Evolutionary conservation across 305 asterid genomes (phyloP).

Genomic region (Solanum aculeatissimum): DNA sequence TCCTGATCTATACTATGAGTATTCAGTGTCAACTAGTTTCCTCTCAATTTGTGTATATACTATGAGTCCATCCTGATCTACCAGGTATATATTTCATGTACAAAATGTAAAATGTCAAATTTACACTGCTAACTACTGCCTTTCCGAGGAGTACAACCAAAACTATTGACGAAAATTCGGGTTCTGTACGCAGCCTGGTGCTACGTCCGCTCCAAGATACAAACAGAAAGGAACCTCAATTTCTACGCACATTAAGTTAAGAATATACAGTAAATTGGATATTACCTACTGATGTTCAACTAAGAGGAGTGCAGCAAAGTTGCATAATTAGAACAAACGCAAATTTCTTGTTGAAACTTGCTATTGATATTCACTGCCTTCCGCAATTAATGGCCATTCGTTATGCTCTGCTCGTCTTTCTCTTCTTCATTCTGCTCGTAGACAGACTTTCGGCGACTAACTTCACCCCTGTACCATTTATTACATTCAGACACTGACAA

Average conservation of each 20-base stretch:
- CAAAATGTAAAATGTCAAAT: neutral
- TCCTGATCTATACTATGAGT: neutral
- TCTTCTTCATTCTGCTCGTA: constrained; percentile 31
- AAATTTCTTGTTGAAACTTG: neutral
- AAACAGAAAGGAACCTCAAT: neutral
- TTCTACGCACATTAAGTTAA: neutral
- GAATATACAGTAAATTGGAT: neutral
- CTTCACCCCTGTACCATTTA: constrained; percentile 46
- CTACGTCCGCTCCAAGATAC: neutral
- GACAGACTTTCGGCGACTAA: constrained; percentile 16
- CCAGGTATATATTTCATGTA: neutral
- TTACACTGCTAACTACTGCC: neutral
- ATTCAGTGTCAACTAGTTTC: neutral
- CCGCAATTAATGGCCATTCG: constrained; percentile 26
- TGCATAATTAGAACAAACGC: neutral
- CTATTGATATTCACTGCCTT: neutral
- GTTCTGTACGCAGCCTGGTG: neutral
- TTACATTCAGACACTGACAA: neutral
- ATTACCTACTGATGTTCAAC: neutral
- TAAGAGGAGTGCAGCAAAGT: neutral
- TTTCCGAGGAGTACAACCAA: neutral
- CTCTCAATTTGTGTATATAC: neutral
- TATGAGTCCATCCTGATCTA: neutral
- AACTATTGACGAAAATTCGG: neutral
- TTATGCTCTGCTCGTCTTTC: constrained; percentile 16